Base-by-base conservation (phyloP, 352 stramenopile genomes). In the Halophytophthora batemanensis region DNA sequence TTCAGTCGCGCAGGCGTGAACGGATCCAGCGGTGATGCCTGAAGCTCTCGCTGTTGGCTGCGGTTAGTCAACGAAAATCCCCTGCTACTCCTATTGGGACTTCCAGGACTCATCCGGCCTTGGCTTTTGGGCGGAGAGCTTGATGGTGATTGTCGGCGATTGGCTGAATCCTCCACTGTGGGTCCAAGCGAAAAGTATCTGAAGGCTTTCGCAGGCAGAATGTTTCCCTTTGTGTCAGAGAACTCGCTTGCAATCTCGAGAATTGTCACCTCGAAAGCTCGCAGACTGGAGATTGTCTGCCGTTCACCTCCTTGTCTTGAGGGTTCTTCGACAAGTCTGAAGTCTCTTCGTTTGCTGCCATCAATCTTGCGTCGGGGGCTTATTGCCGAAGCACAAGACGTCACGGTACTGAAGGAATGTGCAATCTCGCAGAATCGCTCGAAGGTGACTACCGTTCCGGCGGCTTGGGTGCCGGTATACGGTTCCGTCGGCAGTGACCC, bases 1-100 rank as follows among this genome's bases (percentile, higher is more conserved):
- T 86, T 70, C 15, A 86, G 64, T 28, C 23, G 57, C 0, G 53
- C 31, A 0, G 67, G 61, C 1, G 72, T 78, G 29, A 86, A 55
- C 0, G 71, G 74, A 28, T 78, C 63, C 4, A 65, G 25, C 6
- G 31, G 31, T 0, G 53, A 49, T 5, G 53, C 53, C 37, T 61
- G 38, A 0, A 71, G 22, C 15, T 71, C 56, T 15, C 60, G 50
- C 4, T 69, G 54, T 18, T 49, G 53, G 15, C 23, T 61, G 40
- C 43, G 50, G 18, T 29, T 59, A 8, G 39, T 21, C 14, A 31
- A 37, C 0, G 57, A 69, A 12, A 61, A 5, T 8, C 50, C 46
- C 6, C 29, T 21, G 31, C 33, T 39, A 12, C 23, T 18, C 2
- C 25, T 50, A 1, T 21, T 64, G 10, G 56, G 39, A 22, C 43